Conservation (phyloP, 1,139 yeast genomes). For the Debaryomycetaceae sp. region DNA sequence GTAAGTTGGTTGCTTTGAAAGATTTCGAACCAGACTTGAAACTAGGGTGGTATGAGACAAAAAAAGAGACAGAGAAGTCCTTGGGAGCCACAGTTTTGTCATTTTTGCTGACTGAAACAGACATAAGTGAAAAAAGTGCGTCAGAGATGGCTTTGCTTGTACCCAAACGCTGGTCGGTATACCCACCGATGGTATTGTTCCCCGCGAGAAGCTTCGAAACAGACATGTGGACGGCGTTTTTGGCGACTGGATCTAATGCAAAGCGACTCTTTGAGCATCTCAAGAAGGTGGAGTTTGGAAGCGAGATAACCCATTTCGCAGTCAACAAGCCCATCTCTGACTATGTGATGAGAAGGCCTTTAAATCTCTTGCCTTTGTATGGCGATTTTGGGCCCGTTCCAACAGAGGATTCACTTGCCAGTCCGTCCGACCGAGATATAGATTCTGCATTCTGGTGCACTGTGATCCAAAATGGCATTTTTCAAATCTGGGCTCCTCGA, state of each 20-base stretch:
- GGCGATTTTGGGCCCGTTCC: constrained; percentile 63
- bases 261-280: constrained; percentile 22
- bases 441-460: constrained; percentile 67
- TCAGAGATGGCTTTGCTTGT: constrained; percentile 9
- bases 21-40: background rate
- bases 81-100: background rate
- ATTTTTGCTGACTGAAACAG: background rate
- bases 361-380: constrained; percentile 51
- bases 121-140: background rate
- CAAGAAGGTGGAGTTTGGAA: constrained; percentile 10
- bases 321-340: constrained; percentile 66
- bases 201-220: constrained; percentile 40
- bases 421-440: constrained; percentile 46
- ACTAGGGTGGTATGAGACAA: background rate
- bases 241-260: constrained; percentile 4
- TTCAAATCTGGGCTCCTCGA: constrained; percentile 80
- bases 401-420: constrained; percentile 17
- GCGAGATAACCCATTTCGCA: constrained; percentile 57
- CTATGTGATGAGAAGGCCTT: constrained; percentile 57
- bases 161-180: constrained; percentile 59
- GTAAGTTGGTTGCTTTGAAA: background rate
- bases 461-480: constrained; percentile 67
- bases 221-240: constrained; percentile 27
- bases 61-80: background rate
- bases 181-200: constrained; percentile 66